Evolutionary conservation across 202 grass and related monocot genomes (phyloP).

Genomic region (Digitaria exilis): DNA sequence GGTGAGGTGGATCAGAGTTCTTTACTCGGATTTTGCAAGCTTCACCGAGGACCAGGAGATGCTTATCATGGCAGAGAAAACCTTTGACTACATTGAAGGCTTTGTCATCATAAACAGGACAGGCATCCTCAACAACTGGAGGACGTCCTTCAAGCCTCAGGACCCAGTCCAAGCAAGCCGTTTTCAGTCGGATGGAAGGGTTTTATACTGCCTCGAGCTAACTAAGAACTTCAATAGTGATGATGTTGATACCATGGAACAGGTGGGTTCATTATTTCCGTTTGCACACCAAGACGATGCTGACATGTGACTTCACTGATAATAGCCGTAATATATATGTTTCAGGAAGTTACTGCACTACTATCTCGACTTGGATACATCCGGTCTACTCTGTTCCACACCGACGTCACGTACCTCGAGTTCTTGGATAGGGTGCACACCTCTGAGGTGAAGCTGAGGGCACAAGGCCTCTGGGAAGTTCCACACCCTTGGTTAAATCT

Average conservation of each 20-base stretch:
- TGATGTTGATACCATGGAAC: conserved; percentile 53
- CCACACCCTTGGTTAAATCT: conserved; percentile 99
- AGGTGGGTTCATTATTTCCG: conserved; percentile 46
- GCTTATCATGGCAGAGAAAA: conserved; percentile 63
- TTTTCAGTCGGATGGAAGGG: conserved; percentile 73
- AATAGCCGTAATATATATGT: not conserved
- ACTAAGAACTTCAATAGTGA: conserved; percentile 80
- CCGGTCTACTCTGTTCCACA: conserved; percentile 83
- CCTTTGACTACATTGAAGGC: conserved; percentile 95
- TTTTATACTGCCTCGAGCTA: conserved; percentile 92
- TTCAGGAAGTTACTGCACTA: conserved; percentile 68
- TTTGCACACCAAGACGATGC: conserved; percentile 31
- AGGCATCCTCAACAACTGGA: conserved; percentile 95
- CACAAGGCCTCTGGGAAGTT: conserved; percentile 89
- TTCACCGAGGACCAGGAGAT: conserved; percentile 96
- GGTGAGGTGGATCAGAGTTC: conserved; percentile 91
- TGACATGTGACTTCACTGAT: conserved; percentile 16
- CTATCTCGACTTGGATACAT: conserved; percentile 78
- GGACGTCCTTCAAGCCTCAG: conserved; percentile 84
- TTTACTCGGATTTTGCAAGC: conserved; percentile 81
- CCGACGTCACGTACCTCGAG: conserved; percentile 79
- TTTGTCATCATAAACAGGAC: conserved; percentile 98
- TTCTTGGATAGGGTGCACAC: conserved; percentile 93
- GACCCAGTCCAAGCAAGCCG: conserved; percentile 74
- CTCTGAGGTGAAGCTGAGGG: conserved; percentile 75